Evolutionary conservation across 345 rosid genomes (phyloP).

Genomic region (Gossypium herbaceum): DNA sequence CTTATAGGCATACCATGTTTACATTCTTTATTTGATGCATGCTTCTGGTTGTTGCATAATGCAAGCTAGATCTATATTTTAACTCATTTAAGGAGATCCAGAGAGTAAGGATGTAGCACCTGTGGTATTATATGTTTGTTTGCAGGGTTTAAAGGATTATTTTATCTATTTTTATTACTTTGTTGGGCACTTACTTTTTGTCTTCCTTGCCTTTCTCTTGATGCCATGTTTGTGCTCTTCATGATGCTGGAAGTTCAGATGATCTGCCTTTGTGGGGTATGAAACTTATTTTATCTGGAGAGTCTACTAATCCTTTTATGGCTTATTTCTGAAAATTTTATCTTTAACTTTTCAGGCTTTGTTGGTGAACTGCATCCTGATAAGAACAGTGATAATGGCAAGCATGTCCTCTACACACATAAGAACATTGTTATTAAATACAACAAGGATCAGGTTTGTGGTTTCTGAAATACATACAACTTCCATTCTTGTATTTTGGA

Average conservation of each 20-base stretch:
- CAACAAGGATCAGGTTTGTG: constrained; percentile 82
- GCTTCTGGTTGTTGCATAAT: not conserved
- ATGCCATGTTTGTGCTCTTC: constrained; percentile 20
- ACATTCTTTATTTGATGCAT: not conserved
- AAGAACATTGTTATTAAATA: constrained; percentile 61
- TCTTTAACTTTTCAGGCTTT: constrained; percentile 49
- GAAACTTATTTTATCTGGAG: constrained; percentile 10
- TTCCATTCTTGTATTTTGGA: not conserved
- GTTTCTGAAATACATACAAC: constrained; percentile 10
- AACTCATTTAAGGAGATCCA: not conserved
- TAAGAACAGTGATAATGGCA: constrained; percentile 68
- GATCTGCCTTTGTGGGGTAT: constrained; percentile 97
- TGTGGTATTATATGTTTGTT: not conserved
- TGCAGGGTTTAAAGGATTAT: constrained; percentile 6
- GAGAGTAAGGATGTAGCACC: not conserved
- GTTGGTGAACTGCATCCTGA: constrained; percentile 77
- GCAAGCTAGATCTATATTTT: not conserved
- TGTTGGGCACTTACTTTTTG: constrained; percentile 15
- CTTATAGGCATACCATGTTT: not conserved
- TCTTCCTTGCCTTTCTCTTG: constrained; percentile 24
- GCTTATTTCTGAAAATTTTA: not conserved
- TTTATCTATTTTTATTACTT: constrained; percentile 6
- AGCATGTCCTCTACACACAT: constrained; percentile 75
- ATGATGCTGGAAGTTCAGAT: constrained; percentile 55
- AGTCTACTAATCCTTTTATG: not conserved